Evolutionary conservation across 192 early-diverging fungal genomes (phyloP).

Genomic region (Backusella tarrabulga): DNA sequence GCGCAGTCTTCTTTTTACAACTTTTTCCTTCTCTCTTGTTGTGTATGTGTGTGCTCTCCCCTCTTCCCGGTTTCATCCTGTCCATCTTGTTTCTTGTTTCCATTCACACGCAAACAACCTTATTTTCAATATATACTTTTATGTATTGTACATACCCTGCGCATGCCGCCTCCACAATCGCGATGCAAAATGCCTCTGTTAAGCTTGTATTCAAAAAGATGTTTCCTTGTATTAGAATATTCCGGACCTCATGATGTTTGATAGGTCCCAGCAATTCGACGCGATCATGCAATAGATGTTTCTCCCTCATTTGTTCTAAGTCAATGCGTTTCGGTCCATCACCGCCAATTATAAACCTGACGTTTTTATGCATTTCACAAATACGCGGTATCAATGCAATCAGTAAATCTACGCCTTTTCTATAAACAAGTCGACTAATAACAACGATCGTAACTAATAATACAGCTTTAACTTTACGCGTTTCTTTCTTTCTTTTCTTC

Average conservation of each 20-base stretch:
- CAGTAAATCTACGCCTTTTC: slow-evolving; percentile 93
- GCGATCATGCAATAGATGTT: slow-evolving; percentile 87
- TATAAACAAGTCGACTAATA: slow-evolving; percentile 88
- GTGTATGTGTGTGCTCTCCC: not conserved
- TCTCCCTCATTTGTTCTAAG: slow-evolving; percentile 96
- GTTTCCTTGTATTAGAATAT: slow-evolving; percentile 88
- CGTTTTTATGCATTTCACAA: slow-evolving; percentile 74
- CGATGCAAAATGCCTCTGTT: slow-evolving; percentile 98
- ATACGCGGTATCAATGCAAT: slow-evolving; percentile 90
- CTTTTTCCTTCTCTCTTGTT: not conserved
- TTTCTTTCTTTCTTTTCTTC: not conserved
- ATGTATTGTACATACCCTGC: slow-evolving; percentile 63
- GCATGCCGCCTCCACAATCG: slow-evolving; percentile 96
- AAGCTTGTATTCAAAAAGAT: slow-evolving; percentile 97
- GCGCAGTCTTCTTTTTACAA: not conserved
- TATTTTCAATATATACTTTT: not conserved
- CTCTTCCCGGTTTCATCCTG: not conserved
- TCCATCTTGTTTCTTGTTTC: not conserved
- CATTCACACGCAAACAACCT: not conserved
- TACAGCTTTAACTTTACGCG: not conserved
- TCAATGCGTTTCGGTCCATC: slow-evolving; percentile 97
- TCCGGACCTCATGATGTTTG: slow-evolving; percentile 76
- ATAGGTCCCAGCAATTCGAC: slow-evolving; percentile 87
- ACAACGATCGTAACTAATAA: slow-evolving; percentile 88
- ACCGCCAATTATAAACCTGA: slow-evolving; percentile 93